Evolutionary conservation across 768 basidiomycete genomes (phyloP).

Genomic region (Obba rivulosa): DNA sequence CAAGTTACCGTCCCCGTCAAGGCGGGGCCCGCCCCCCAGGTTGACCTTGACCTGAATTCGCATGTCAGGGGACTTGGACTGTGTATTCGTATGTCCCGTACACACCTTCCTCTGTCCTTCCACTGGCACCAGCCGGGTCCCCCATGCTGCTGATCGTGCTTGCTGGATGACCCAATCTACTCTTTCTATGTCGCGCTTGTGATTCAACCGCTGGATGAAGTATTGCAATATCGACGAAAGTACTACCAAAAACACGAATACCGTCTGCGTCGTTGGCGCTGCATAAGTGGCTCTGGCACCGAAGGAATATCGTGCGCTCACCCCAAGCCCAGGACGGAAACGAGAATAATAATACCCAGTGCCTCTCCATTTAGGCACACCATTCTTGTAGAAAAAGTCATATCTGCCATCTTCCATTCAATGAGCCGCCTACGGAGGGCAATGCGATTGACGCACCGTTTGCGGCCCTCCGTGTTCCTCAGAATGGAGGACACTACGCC

Average conservation of each 20-base stretch:
- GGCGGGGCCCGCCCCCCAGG: conserved; percentile 45
- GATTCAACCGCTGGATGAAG: conserved; percentile 72
- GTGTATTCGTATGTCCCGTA: neutral
- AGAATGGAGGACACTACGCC: conserved; percentile 83
- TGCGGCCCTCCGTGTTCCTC: conserved; percentile 65
- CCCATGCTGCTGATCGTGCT: conserved; percentile 79
- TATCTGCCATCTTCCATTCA: conserved; percentile 42
- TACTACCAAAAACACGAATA: conserved; percentile 68
- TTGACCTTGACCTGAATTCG: conserved; percentile 78
- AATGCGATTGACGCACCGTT: conserved; percentile 48
- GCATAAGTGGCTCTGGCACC: neutral
- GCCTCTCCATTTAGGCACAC: conserved; percentile 94
- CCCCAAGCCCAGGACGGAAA: conserved; percentile 88
- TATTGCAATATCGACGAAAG: conserved; percentile 82
- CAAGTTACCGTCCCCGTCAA: conserved; percentile 53
- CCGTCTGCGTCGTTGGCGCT: conserved; percentile 42
- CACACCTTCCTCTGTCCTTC: conserved; percentile 63
- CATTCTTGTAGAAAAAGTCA: conserved; percentile 95
- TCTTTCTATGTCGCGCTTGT: conserved; percentile 63
- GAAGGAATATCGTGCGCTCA: conserved; percentile 28
- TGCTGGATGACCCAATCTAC: conserved; percentile 56
- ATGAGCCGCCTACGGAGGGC: neutral
- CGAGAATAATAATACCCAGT: conserved; percentile 96
- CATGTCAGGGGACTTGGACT: neutral
- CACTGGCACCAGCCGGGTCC: conserved; percentile 63